These are phyloP conservation scores for Astrephomene gubernaculifera DNA, from an alignment of 139 green algal genomes.

Conservation along the genomic window DNA sequence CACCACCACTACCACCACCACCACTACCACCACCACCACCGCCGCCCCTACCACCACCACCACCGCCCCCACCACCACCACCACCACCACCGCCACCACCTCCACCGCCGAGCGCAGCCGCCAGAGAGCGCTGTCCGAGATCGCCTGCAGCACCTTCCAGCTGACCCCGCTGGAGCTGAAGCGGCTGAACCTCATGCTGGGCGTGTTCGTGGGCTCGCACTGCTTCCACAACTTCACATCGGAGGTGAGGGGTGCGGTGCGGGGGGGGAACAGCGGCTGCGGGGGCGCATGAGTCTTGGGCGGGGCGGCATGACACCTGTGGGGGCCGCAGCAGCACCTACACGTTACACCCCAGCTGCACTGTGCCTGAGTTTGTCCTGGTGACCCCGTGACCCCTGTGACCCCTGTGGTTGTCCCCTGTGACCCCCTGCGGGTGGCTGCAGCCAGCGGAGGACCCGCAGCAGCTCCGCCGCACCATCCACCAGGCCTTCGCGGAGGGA, in stretches of 20 bases:
- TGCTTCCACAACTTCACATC: slow-evolving; percentile 45
- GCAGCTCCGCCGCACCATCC: slow-evolving; percentile 18
- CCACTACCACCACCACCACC: background rate
- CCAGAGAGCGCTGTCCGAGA: background rate
- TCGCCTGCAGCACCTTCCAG: background rate
- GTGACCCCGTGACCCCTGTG: too few species aligned
- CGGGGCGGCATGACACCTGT: background rate
- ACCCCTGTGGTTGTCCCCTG: background rate
- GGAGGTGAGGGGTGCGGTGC: slow-evolving; percentile 13
- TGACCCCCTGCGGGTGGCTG: background rate
- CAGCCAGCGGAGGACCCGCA: slow-evolving; percentile 9
- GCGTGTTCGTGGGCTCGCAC: slow-evolving; percentile 36
- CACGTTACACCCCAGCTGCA: too few species aligned
- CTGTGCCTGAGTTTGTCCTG: too few species aligned
- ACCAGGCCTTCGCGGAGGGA: slow-evolving; percentile 13
- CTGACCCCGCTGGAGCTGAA: slow-evolving; percentile 23
- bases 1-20: background rate
- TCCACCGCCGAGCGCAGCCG: slow-evolving; percentile 31
- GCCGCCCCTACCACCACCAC: background rate
- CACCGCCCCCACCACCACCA: background rate
- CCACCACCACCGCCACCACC: background rate
- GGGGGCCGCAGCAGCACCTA: too few species aligned
- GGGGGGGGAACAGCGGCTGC: background rate
- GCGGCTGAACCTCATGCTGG: slow-evolving; percentile 37
- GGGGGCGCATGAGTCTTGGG: background rate